A percentile compares a stretch with the other conserved stretches of the same genome.
Conservation (phyloP, 441 rosid species). For the Pelargonium citronellum region DNA sequence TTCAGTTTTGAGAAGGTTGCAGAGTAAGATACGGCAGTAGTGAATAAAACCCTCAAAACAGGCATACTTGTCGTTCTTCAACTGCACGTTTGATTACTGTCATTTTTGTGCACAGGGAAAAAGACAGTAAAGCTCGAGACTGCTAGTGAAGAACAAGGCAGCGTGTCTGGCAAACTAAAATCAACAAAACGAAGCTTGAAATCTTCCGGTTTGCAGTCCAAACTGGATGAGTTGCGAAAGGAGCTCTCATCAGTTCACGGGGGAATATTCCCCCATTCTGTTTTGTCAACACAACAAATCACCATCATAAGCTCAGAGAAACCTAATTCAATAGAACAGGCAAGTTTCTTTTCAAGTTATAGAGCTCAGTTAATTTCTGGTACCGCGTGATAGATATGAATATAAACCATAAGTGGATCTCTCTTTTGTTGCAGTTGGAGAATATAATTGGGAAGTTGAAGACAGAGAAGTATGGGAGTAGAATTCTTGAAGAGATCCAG, state of each 20-base stretch:
- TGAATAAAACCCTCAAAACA: not conserved
- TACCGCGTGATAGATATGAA: not conserved
- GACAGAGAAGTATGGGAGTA: constrained; percentile 63
- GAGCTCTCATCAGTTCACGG: constrained; percentile 59
- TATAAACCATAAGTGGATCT: not conserved
- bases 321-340: constrained; percentile 66
- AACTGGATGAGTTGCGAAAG: constrained; percentile 76
- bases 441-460: constrained; percentile 75
- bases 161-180: constrained; percentile 27
- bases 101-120: constrained; percentile 40
- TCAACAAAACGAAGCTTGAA: constrained; percentile 35
- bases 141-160: constrained; percentile 35
- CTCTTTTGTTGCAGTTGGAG: constrained; percentile 57
- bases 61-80: not conserved
- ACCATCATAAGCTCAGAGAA: constrained; percentile 45
- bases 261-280: constrained; percentile 78
- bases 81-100: too few relatives aligned
- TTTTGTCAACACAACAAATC: constrained; percentile 75
- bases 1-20: too few relatives aligned
- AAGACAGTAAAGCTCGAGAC: constrained; percentile 61
- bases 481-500: constrained; percentile 61
- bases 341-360: constrained; percentile 20
- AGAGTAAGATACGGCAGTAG: too few relatives aligned
- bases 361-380: not conserved
- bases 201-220: constrained; percentile 50